These are phyloP conservation scores for Moricandia moricandioides DNA, from an alignment of 345 rosid species.

Conservation along the genomic window DNA sequence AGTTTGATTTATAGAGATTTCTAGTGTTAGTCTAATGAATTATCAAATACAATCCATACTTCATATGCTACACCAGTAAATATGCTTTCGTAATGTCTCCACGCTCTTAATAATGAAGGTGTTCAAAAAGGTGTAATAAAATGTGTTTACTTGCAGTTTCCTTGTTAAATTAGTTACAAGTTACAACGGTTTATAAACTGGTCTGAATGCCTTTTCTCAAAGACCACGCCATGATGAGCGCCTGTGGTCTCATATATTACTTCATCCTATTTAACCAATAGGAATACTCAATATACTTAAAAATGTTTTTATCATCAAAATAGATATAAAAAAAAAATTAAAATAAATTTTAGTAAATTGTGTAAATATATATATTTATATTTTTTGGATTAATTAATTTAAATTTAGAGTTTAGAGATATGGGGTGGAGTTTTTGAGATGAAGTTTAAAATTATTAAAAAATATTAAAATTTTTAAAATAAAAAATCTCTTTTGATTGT, in stretches of 20 bases:
- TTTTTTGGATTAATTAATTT: no score
- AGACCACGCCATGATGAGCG: constrained; percentile 5
- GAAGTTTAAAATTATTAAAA: no score
- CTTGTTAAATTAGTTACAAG: constrained; percentile 1
- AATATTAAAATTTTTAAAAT: no score
- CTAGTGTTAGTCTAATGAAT: neutral
- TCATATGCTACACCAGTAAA: neutral
- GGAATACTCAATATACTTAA: no score
- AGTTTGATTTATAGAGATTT: neutral
- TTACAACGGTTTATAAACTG: neutral
- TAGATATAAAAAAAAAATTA: no score
- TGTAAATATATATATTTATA: no score
- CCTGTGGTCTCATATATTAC: neutral
- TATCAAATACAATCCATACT: neutral
- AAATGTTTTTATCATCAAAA: no score
- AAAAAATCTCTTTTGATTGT: no score
- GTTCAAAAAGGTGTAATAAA: constrained; percentile 6
- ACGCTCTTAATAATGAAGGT: constrained; percentile 16
- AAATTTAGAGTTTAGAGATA: no score
- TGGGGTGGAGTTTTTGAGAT: no score
- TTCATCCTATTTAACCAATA: no score
- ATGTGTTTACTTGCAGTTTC: neutral
- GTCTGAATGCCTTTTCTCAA: neutral
- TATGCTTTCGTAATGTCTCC: neutral
- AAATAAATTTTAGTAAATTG: no score